Evolutionary conservation across 2,329 filamentous ascomycete species (phyloP).

Genomic region (Aureobasidium musti): DNA sequence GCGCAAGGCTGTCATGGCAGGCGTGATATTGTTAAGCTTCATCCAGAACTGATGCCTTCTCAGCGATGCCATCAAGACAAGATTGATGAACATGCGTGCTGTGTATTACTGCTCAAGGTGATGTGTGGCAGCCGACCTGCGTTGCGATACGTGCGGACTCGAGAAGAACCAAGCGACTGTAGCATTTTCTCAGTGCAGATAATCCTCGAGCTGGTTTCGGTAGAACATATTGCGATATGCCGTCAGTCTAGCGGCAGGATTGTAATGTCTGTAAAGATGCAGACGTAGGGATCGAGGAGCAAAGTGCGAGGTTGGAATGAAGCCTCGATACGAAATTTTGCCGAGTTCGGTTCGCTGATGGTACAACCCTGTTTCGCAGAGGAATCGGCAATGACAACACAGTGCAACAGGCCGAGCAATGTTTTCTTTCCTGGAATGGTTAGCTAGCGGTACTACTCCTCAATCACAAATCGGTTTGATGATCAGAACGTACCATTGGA

Average conservation of each 20-base stretch:
- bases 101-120: neutral
- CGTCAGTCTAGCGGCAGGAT: too few species aligned
- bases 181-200: too few species aligned
- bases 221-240: too few species aligned
- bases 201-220: too few species aligned
- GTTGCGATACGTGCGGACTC: neutral
- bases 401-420: neutral
- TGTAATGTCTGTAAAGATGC: neutral
- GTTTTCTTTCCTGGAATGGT: too few species aligned
- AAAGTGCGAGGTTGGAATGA: neutral
- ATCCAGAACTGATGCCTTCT: too few species aligned
- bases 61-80: too few species aligned
- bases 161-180: neutral
- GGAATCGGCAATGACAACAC: neutral
- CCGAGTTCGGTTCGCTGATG: neutral
- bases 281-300: neutral
- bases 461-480: neutral
- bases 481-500: neutral
- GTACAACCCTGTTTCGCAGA: neutral
- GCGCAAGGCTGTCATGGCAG: too few species aligned
- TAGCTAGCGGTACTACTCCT: neutral
- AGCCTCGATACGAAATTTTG: neutral
- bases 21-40: too few species aligned
- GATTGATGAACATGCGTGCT: too few species aligned
- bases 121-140: neutral